Base-by-base conservation (phyloP, 2,329 filamentous ascomycete genomes). In the Arachnomyces sp. region DNA sequence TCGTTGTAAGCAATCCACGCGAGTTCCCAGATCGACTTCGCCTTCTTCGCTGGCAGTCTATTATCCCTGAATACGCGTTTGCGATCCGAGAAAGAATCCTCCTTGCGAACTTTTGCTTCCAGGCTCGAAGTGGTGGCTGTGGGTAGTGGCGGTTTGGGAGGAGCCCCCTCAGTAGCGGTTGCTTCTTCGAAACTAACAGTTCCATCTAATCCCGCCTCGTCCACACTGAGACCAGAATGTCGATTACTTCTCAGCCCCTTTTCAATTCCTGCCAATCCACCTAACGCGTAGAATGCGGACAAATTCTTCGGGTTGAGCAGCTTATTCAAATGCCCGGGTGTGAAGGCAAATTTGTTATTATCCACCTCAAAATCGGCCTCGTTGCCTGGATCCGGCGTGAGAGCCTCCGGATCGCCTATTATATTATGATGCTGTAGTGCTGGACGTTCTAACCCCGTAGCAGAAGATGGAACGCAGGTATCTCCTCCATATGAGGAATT, bases 1-100 rank as follows among this genome's bases (percentile, higher is more conserved):
- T 89, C 84, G 55, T 88, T 87, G 63, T 85, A 86, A 1, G 83
- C 82, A 52, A 86, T 82, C 84, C 84, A 89, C 46, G 79, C 79
- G 12, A 88, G 64, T 53, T 80, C 70, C 44, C 82, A 67, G 38
- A 88, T 78, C 30, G 70, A 79, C 57, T 86, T 87, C 16, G 79
- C 68, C 53, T 82, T 83, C 51, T 76, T 76, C 48, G 77, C 77
- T 0, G 81, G 81, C n/a, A 84, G 63, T 20, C 68, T 66, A 49
- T 88, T 88, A 46, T 77, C 74, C 39, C 76, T 78, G 56, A 77
- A 89, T 6, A 88, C 68, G 28, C 81, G 77, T 53, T 75, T 82
- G 15, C 84, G 77, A 51, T 88, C 84, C 14, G 56, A 52, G 47
- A 74, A 82, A 7, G 61, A 58, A 30, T 64, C 57, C 8, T 64